phyloP scores from a whole-genome alignment of 805 yeast genomes.

The Candida yuanshanica region DNA sequence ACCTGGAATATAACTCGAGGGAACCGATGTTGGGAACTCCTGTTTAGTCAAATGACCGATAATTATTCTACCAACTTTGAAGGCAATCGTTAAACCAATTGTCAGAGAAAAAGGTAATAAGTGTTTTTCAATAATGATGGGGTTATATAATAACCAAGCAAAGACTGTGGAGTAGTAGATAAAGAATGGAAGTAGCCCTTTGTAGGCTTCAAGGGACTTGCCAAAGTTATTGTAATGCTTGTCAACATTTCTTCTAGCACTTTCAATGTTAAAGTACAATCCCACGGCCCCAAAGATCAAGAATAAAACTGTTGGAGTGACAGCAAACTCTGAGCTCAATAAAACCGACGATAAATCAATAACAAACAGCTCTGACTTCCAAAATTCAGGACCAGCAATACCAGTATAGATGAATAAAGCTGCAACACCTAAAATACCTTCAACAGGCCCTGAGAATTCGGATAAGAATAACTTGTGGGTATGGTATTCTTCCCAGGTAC shows the following conservation, averaged over 20 bases:
- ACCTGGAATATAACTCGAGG: conserved; percentile 64
- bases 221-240: conserved; percentile 32
- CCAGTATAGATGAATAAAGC: conserved; percentile 58
- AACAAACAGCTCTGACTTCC: conserved; percentile 44
- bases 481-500: conserved; percentile 95
- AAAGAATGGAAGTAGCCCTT: conserved; percentile 62
- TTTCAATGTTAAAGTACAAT: conserved; percentile 56
- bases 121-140: conserved; percentile 27
- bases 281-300: conserved; percentile 47
- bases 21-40: conserved; percentile 64
- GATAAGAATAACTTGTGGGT: conserved; percentile 78
- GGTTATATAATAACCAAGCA: conserved; percentile 46
- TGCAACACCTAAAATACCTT: conserved; percentile 71
- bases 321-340: conserved; percentile 15
- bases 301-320: conserved; percentile 40
- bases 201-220: conserved; percentile 33
- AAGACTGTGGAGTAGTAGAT: conserved; percentile 29
- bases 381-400: conserved; percentile 58
- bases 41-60: conserved; percentile 80
- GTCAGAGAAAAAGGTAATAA: conserved; percentile 59
- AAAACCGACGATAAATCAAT: conserved; percentile 22
- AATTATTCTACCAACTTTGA: conserved; percentile 86
- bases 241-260: conserved; percentile 60
- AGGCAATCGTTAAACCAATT: conserved; percentile 73
- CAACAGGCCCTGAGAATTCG: conserved; percentile 89